Base-by-base conservation (phyloP, 495 filamentous ascomycete genomes). In the Diplogelasinospora grovesii region DNA sequence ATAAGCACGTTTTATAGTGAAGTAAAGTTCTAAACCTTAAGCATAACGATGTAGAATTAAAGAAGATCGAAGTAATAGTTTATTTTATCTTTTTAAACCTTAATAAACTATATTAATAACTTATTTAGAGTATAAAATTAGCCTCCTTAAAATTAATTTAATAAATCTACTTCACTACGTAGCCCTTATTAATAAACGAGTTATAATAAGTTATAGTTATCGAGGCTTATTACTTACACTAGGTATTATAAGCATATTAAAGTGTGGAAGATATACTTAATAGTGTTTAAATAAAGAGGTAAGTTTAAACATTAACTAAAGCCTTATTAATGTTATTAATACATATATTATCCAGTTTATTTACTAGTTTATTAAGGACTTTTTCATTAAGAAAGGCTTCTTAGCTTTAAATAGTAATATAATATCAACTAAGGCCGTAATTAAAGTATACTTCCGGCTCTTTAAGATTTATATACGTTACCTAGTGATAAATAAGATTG, bases 351-450 rank as follows among this genome's bases (percentile, higher is more conserved):
- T 60, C 8, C 64, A 66, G 38, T 63, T 69, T 28, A 61, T 68
- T 9, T 65, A 68, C 46, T 52, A 63, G 37, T 59, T 61, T 23
- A 58, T 66, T 48, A 56, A 60, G 26, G 61, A 67, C 38, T 68
- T 63, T 26, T 53, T 65, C 21, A 14, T 54, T 16, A 26, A 48
- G 11, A 47, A 50, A n/a, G 55, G 54, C 19, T 41, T 61, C 1
- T 21, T 9, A 9, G 29, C 14, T 22, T 22, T 49, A 24, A 28
- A 39, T 14, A 21, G 23, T 22, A 27, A 4, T 9, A 27, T 9
- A 13, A 18, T 28, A 16, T n/a, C 36, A 2, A 5, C 28, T 20
- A 31, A 45, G 14, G 18, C 35, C 3, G 53, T 39, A 31, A 41
- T 38, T 26, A 16, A 18, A 35, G 50, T 47, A n/a, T 44, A 57